These are phyloP conservation scores for Dioscorea cayenensis DNA, from an alignment of 116 monocot genomes.

Conservation along the genomic window DNA sequence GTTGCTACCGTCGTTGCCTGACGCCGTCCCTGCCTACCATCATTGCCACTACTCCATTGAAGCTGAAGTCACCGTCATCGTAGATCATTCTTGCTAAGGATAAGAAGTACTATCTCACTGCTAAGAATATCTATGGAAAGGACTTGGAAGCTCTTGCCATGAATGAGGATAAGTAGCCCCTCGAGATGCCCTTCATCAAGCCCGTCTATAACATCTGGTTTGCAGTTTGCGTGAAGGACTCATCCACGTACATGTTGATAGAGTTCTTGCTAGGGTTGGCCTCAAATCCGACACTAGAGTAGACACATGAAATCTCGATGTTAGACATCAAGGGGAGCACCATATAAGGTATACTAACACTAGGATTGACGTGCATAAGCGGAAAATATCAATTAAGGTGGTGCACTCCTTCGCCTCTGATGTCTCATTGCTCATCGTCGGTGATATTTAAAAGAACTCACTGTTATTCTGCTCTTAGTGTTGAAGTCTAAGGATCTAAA, in stretches of 20 bases:
- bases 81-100: conserved; percentile 95
- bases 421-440: conserved; percentile 13
- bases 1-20: too few species aligned
- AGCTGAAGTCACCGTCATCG: too few species aligned
- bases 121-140: too few species aligned
- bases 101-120: conserved; percentile 99
- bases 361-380: conserved; percentile 91
- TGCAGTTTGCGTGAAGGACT: conserved; percentile 71
- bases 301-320: conserved; percentile 73
- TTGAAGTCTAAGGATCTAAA: too few species aligned
- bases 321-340: conserved; percentile 65
- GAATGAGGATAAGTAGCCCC: conserved; percentile 94
- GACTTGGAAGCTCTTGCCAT: conserved; percentile 89
- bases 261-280: too few species aligned
- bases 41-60: too few species aligned
- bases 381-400: conserved; percentile 85
- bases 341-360: conserved; percentile 92
- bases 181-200: conserved; percentile 84
- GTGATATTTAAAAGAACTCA: too few species aligned
- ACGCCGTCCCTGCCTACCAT: too few species aligned
- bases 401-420: conserved; percentile 68
- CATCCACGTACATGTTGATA: too few species aligned
- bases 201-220: too few species aligned
- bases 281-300: conserved; percentile 88
- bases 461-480: too few species aligned